phyloP scores from a whole-genome alignment of 2,329 filamentous ascomycete genomes.

The Epichloe glyceriae region DNA sequence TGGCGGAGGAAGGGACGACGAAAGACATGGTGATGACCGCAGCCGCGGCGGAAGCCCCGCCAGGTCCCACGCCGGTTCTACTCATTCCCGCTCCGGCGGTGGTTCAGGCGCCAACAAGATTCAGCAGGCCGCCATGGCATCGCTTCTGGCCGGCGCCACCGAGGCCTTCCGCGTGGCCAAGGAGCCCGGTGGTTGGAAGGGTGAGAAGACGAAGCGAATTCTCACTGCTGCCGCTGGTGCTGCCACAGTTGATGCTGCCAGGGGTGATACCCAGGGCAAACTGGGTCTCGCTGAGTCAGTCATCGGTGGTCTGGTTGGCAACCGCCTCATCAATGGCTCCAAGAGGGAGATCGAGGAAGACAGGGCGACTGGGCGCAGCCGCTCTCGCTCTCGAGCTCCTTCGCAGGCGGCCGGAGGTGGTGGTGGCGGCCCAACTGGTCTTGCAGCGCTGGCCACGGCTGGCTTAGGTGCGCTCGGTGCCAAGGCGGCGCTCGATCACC shows the following conservation, averaged over 20 bases:
- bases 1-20: constrained; percentile 30
- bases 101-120: constrained; percentile 43
- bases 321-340: constrained; percentile 72
- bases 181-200: constrained; percentile 78
- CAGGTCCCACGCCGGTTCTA: constrained; percentile 38
- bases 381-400: constrained; percentile 53
- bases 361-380: constrained; percentile 47
- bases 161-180: constrained; percentile 87
- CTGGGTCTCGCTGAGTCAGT: constrained; percentile 77
- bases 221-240: constrained; percentile 78
- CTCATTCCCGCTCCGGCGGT: constrained; percentile 28
- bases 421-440: constrained; percentile 33
- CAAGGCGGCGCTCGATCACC: constrained; percentile 43
- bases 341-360: constrained; percentile 52
- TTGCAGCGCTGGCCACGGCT: constrained; percentile 51
- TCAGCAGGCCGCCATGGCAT: constrained; percentile 82
- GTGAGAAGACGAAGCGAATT: constrained; percentile 82
- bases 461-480: constrained; percentile 47
- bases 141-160: constrained; percentile 76
- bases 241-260: constrained; percentile 69
- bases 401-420: constrained; percentile 34
- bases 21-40: constrained; percentile 27
- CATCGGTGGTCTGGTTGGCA: constrained; percentile 76
- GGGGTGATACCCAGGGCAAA: constrained; percentile 65
- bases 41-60: constrained; percentile 34